Evolutionary conservation across 2,329 filamentous ascomycete genomes (phyloP), one percentile per base, ranked within the genome.

Genomic region (Periconia sp.): DNA sequence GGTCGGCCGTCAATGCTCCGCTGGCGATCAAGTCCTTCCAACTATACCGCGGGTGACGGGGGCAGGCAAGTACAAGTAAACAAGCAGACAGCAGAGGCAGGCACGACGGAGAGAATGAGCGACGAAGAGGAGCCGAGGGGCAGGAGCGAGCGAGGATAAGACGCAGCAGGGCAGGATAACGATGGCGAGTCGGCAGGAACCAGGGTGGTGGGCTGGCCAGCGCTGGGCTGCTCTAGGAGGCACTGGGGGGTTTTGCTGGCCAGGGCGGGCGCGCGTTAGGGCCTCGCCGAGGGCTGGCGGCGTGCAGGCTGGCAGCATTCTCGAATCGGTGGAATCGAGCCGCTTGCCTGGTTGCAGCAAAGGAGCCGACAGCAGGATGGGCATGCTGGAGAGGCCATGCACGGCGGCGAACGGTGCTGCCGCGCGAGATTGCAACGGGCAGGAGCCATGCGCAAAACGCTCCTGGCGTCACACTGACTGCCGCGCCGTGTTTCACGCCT

Each of bases 61-160:
- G 5, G 11, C 5, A 22, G 19, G 32, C 32, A 22, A n/a, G n/a
- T n/a, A 35, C 32, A 35, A n/a, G 13, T 23, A 5, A 23, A n/a
- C 28, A 33, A 41, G 41, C 10, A n/a, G n/a, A n/a, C n/a, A n/a
- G n/a, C n/a, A n/a, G 26, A 16, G 17, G 24, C 25, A 16, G 16
- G 13, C 5, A 22, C 11, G 36, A 40, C 22, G 36, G 21, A 31
- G 36, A 41, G 47, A 36, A 32, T 16, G 41, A 45, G 39, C 17
- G 43, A n/a, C n/a, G n/a, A n/a, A n/a, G n/a, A 40, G 36, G 28
- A 40, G 28, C 35, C 37, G 43, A 43, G 36, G 41, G 36, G 42
- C 36, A 36, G 42, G 44, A 31, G 47, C 36, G 36, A 28, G 24
- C 35, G 22, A 35, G 31, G 42, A 45, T 18, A 38, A 36, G 16